Conservation (phyloP, 2,329 filamentous ascomycete genomes). For the Ophiocordyceps robertsii region DNA sequence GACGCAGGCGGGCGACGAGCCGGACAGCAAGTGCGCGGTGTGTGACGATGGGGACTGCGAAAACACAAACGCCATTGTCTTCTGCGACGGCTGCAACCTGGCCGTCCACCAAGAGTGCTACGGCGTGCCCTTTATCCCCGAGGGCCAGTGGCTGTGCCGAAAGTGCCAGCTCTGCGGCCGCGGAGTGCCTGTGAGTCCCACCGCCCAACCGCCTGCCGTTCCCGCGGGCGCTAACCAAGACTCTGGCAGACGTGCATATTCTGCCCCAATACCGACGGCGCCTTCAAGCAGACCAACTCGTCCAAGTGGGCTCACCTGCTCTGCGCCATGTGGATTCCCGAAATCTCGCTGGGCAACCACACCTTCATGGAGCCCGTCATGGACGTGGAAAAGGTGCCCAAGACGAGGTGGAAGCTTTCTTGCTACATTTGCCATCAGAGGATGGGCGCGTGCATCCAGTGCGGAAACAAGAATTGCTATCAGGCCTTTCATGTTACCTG, state of each 20-base stretch:
- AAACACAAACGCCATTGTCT: conserved; percentile 97
- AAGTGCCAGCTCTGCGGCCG: conserved; percentile 94
- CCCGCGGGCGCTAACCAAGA: conserved; percentile 6
- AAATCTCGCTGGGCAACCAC: conserved; percentile 87
- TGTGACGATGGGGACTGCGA: conserved; percentile 99
- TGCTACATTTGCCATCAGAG: conserved; percentile 96
- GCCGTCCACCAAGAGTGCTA: conserved; percentile 99
- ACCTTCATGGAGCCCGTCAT: conserved; percentile 98
- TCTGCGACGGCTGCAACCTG: conserved; percentile 94
- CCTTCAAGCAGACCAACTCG: conserved; percentile 95
- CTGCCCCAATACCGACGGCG: conserved; percentile 92
- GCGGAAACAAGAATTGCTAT: conserved; percentile 94
- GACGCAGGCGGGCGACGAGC: conserved; percentile 70
- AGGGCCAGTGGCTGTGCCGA: conserved; percentile 94
- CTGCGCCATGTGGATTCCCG: conserved; percentile 97
- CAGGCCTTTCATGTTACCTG: conserved; percentile 96
- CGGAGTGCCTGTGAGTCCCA: conserved; percentile 58
- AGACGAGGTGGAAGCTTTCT: conserved; percentile 79
- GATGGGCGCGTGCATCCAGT: conserved; percentile 98
- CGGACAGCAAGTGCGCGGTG: conserved; percentile 93
- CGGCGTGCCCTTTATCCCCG: conserved; percentile 94
- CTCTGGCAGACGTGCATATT: conserved; percentile 72
- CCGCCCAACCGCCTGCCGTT: not conserved
- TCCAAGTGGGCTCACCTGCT: conserved; percentile 95
- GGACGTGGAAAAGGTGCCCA: conserved; percentile 95